Percentiles rank a stretch among this genome's conserved stretches.
These are phyloP conservation scores for Evernia prunastri DNA, from an alignment of 495 filamentous ascomycete species.

Conservation along the genomic window DNA sequence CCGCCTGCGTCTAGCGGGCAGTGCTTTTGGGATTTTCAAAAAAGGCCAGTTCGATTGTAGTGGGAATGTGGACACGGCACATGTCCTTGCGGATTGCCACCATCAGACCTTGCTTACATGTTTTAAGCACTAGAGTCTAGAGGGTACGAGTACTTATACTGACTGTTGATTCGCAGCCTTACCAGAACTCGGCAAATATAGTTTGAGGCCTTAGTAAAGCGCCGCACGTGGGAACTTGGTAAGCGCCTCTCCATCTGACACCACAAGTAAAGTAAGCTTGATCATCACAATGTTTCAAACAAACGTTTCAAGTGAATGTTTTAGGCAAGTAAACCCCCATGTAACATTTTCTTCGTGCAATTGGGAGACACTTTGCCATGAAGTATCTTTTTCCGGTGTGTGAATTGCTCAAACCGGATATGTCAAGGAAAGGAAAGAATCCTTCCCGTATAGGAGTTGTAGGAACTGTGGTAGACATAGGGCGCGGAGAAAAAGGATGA, in stretches of 20 bases:
- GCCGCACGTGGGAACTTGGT: not conserved
- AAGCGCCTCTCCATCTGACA: not conserved
- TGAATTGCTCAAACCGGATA: not conserved
- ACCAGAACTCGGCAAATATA: too few relatives aligned
- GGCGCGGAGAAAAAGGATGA: not conserved
- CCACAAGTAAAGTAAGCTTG: not conserved
- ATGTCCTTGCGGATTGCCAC: not conserved
- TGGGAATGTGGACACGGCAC: not conserved
- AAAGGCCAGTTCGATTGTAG: too few relatives aligned
- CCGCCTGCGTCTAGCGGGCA: conserved; percentile 1
- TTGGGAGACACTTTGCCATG: not conserved
- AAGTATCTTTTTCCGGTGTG: not conserved
- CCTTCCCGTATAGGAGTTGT: not conserved
- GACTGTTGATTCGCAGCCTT: not conserved
- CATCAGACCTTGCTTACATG: not conserved
- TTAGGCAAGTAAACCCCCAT: too few relatives aligned
- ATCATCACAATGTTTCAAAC: not conserved
- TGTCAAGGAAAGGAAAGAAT: not conserved
- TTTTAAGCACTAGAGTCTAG: not conserved
- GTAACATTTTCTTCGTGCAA: not conserved
- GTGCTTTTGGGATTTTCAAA: not conserved
- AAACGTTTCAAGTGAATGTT: too few relatives aligned
- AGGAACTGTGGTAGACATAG: not conserved
- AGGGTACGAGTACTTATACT: not conserved
- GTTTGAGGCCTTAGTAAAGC: not conserved